phyloP scores from a whole-genome alignment of 192 early-diverging fungal species.

The Allomyces macrogynus region DNA sequence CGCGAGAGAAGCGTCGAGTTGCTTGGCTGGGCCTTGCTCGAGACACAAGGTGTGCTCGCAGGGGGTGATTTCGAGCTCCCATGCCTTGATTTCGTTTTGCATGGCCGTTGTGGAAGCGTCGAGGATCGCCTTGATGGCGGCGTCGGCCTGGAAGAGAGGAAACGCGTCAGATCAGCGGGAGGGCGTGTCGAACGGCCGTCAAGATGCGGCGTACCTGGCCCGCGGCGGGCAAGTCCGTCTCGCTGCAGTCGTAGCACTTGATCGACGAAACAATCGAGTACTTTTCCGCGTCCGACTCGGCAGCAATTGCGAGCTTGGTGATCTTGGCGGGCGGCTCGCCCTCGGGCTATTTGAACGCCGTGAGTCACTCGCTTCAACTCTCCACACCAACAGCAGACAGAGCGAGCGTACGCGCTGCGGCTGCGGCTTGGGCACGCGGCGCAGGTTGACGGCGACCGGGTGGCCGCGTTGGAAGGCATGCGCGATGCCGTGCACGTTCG shows the following conservation, averaged over 20 bases:
- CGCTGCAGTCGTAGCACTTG: slow-evolving; percentile 56
- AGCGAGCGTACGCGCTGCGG: background rate
- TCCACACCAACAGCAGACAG: too few species aligned
- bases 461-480: slow-evolving; percentile 59
- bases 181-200: too few species aligned
- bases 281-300: slow-evolving; percentile 43
- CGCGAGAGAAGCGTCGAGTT: slow-evolving; percentile 27
- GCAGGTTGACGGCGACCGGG: slow-evolving; percentile 66
- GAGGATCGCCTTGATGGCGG: slow-evolving; percentile 47
- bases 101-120: slow-evolving; percentile 57
- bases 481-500: slow-evolving; percentile 42
- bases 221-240: too few species aligned
- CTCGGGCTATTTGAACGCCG: slow-evolving; percentile 2
- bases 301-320: slow-evolving; percentile 76
- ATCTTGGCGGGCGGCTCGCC: slow-evolving; percentile 62
- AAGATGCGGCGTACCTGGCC: too few species aligned
- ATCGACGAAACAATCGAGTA: slow-evolving; percentile 56
- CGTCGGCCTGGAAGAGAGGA: slow-evolving; percentile 22
- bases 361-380: too few species aligned
- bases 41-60: slow-evolving; percentile 65
- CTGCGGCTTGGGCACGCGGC: slow-evolving; percentile 26
- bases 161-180: background rate
- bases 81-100: slow-evolving; percentile 76
- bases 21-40: slow-evolving; percentile 32
- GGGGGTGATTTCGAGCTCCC: slow-evolving; percentile 62